Conservation (phyloP, 306 rosid species). For the Acacia crassicarpa region DNA sequence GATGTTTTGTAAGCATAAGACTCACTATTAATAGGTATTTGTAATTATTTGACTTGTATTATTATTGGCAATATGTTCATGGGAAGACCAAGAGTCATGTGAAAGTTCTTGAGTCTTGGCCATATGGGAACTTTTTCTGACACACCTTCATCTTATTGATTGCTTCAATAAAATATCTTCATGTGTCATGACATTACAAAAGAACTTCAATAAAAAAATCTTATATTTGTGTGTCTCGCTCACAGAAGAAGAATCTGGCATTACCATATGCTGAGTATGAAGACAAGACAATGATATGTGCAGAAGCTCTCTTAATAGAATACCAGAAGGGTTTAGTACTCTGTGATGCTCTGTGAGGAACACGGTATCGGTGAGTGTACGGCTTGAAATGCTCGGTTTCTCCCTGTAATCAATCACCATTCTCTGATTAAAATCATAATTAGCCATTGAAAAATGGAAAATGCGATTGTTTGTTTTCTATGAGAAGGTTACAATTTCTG, state of each 20-base stretch:
- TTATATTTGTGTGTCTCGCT: background rate
- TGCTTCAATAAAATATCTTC: background rate
- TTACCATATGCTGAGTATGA: conserved; percentile 85
- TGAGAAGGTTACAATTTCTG: conserved; percentile 61
- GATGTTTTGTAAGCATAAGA: background rate
- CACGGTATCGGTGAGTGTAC: conserved; percentile 52
- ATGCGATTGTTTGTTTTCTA: background rate
- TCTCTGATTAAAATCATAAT: background rate
- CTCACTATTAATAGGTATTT: background rate
- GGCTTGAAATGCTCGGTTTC: conserved; percentile 75
- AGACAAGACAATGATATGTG: conserved; percentile 76
- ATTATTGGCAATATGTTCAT: background rate
- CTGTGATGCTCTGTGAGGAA: conserved; percentile 57
- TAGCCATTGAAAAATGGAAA: background rate
- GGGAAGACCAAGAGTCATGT: background rate
- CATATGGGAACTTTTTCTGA: too few species aligned
- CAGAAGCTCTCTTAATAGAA: conserved; percentile 89
- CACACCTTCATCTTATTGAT: too few species aligned
- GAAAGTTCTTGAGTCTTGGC: background rate
- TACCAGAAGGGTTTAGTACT: conserved; percentile 83
- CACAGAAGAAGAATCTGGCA: background rate
- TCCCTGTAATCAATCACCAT: conserved; percentile 46
- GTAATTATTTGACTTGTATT: conserved; percentile 17
- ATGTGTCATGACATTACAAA: background rate
- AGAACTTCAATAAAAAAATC: background rate